Conservation (phyloP, 208 protist species). For the Trypanosoma theileri region DNA sequence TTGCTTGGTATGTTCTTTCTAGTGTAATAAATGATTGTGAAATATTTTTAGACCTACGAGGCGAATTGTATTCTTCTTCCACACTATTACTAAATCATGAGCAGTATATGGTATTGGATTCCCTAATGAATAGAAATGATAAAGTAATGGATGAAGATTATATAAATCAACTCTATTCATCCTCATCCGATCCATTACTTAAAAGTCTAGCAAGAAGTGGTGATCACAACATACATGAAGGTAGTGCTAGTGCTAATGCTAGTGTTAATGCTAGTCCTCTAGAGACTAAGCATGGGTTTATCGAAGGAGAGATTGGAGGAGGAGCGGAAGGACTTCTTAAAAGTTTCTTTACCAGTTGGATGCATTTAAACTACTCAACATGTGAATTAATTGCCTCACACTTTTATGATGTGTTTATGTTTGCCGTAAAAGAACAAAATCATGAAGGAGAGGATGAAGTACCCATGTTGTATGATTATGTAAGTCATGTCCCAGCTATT, state of each 20-base stretch:
- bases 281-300: too few species aligned
- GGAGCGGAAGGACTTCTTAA: constrained; percentile 3
- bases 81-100: constrained; percentile 37
- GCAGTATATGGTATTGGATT: constrained; percentile 40
- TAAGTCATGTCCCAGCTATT: background rate
- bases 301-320: background rate
- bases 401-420: constrained; percentile 30
- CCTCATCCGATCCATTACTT: constrained; percentile 30
- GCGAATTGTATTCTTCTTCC: constrained; percentile 32
- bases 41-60: constrained; percentile 29
- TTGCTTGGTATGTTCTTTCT: constrained; percentile 56
- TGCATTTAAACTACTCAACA: constrained; percentile 10
- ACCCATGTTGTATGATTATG: constrained; percentile 6
- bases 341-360: constrained; percentile 20
- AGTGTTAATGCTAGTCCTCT: too few species aligned
- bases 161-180: constrained; percentile 2
- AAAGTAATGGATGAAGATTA: constrained; percentile 5
- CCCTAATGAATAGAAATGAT: constrained; percentile 22
- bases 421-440: constrained; percentile 25
- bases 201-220: constrained; percentile 14
- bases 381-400: constrained; percentile 21
- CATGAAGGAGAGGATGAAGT: constrained; percentile 12
- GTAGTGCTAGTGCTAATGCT: background rate
- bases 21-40: constrained; percentile 30
- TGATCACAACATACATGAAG: background rate